phyloP scores from a whole-genome alignment of 2,329 filamentous ascomycete genomes.

The Ceratocystiopsis brevicomis region DNA sequence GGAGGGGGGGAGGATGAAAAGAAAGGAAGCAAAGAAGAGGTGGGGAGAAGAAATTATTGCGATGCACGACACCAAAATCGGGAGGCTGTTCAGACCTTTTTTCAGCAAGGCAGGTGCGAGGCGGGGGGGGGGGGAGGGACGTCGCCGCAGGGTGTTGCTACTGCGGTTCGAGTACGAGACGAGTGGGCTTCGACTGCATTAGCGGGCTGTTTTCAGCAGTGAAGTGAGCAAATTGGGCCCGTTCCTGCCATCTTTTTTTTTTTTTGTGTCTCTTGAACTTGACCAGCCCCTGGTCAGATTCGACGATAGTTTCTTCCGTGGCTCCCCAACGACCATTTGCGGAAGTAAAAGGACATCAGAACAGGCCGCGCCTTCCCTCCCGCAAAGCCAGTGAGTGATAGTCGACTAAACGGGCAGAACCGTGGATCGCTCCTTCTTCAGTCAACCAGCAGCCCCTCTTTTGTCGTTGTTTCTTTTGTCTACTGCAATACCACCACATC shows the following conservation, averaged over 20 bases:
- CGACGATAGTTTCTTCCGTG: background rate
- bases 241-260: background rate
- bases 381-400: slow-evolving; percentile 2
- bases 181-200: too few relatives aligned
- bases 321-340: background rate
- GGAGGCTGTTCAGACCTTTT: too few relatives aligned
- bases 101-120: too few relatives aligned
- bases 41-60: too few relatives aligned
- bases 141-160: too few relatives aligned
- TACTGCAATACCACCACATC: too few relatives aligned
- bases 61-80: too few relatives aligned
- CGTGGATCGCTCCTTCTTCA: background rate
- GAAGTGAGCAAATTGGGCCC: background rate
- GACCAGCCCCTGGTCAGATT: background rate
- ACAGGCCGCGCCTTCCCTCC: slow-evolving; percentile 3
- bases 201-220: background rate
- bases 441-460: background rate
- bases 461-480: background rate
- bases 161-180: too few relatives aligned
- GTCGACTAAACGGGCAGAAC: background rate
- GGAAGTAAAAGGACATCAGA: too few relatives aligned
- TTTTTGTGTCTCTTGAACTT: background rate
- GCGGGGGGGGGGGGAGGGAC: too few relatives aligned
- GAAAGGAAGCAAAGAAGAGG: too few relatives aligned
- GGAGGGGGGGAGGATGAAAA: too few relatives aligned